These are phyloP conservation scores for Arthrobotrys pseudoclavata DNA, from an alignment of 2,329 filamentous ascomycete species.

Conservation along the genomic window DNA sequence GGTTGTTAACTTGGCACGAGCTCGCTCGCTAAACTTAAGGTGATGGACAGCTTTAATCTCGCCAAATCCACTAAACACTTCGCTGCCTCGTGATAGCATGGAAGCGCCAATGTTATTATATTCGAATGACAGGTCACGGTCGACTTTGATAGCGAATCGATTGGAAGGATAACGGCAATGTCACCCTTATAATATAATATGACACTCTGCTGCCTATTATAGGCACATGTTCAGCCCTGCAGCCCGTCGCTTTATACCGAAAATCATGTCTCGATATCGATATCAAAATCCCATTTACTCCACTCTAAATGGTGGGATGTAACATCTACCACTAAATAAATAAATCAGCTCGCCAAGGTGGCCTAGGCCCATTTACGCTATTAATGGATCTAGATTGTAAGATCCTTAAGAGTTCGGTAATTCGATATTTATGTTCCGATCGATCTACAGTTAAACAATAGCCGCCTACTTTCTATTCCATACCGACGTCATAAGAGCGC, in stretches of 20 bases:
- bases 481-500: constrained; percentile 54
- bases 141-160: not conserved
- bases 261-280: constrained; percentile 16
- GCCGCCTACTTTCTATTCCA: constrained; percentile 53
- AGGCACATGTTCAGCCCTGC: constrained; percentile 20
- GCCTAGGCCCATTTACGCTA: not conserved
- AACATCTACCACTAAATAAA: not conserved
- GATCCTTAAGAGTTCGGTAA: not conserved
- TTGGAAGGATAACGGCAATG: not conserved
- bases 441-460: constrained; percentile 46
- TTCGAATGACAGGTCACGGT: constrained; percentile 8
- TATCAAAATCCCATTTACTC: not conserved
- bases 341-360: constrained; percentile 4
- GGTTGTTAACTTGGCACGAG: constrained; percentile 14
- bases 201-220: constrained; percentile 24
- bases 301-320: not conserved
- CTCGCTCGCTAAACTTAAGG: constrained; percentile 22
- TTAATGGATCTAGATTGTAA: constrained; percentile 4
- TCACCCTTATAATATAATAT: not conserved
- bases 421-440: constrained; percentile 11
- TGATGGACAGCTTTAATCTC: constrained; percentile 47
- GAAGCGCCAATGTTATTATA: not conserved
- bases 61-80: constrained; percentile 21
- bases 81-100: constrained; percentile 11
- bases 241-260: not conserved